These are phyloP conservation scores for Arachis stenosperma DNA, from an alignment of 306 rosid genomes.

Conservation along the genomic window DNA sequence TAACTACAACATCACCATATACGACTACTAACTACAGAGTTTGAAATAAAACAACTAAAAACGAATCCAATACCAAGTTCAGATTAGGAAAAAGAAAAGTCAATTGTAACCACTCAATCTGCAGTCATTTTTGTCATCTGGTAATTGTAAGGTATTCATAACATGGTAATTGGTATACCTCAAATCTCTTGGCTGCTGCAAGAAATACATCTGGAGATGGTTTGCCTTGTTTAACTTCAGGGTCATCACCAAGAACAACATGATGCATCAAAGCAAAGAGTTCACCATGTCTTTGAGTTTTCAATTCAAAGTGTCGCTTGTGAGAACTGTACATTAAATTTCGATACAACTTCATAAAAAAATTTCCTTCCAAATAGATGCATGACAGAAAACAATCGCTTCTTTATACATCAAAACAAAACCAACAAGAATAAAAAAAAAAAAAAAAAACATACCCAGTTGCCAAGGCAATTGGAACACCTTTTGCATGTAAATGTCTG, in stretches of 20 bases:
- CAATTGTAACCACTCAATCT: background rate
- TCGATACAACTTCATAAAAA: conserved; percentile 36
- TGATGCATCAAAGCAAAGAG: conserved; percentile 88
- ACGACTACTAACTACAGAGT: conserved; percentile 18
- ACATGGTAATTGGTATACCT: conserved; percentile 57
- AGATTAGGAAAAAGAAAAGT: conserved; percentile 20
- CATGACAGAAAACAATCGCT: conserved; percentile 20
- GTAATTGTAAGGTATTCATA: background rate
- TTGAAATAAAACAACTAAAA: conserved; percentile 21
- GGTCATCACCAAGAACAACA: conserved; percentile 90
- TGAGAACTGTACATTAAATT: conserved; percentile 62
- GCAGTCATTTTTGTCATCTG: conserved; percentile 14
- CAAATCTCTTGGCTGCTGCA: conserved; percentile 91
- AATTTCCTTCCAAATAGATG: conserved; percentile 1
- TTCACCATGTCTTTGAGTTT: conserved; percentile 79
- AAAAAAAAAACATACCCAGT: conserved; percentile 59
- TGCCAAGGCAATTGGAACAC: conserved; percentile 78
- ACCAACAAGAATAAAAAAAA: conserved; percentile 9
- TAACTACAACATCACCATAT: conserved; percentile 33
- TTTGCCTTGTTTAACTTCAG: conserved; percentile 93
- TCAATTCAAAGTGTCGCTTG: conserved; percentile 78
- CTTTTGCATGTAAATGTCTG: conserved; percentile 75
- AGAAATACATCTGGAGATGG: conserved; percentile 92
- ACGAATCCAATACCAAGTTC: conserved; percentile 23
- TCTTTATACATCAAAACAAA: conserved; percentile 6